A percentile compares a stretch with the other conserved stretches of the same genome.
Evolutionary conservation across 2,329 filamentous ascomycete genomes (phyloP).

Genomic region (Grosmannia penicillata): DNA sequence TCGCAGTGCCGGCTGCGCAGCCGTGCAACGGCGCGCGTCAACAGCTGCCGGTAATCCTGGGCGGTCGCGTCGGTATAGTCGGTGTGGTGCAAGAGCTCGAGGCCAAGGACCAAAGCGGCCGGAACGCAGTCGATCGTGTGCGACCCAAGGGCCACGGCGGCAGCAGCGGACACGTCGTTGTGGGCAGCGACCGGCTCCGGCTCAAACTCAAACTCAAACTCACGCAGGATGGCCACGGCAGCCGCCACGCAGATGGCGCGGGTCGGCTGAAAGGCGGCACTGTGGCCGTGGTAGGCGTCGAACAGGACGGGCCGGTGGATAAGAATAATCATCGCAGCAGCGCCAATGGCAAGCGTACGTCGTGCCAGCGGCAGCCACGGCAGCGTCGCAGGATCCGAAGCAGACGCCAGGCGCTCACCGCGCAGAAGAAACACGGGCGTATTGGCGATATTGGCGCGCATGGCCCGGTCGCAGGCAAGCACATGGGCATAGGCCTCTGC

Average conservation of each 20-base stretch:
- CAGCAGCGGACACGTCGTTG: constrained; percentile 10
- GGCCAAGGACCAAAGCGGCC: constrained; percentile 10
- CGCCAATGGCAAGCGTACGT: constrained; percentile 20
- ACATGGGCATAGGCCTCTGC: constrained; percentile 17
- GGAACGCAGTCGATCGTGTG: constrained; percentile 13
- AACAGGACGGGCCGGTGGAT: constrained; percentile 21
- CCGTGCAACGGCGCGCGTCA: constrained; percentile 5
- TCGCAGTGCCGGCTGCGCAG: constrained; percentile 8
- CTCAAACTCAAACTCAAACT: too few species aligned
- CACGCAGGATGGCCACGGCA: constrained; percentile 18
- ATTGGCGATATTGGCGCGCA: constrained; percentile 16
- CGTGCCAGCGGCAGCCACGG: constrained; percentile 19
- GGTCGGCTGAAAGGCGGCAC: constrained; percentile 14
- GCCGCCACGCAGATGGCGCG: constrained; percentile 19
- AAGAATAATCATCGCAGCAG: constrained; percentile 23
- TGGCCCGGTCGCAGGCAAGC: constrained; percentile 15
- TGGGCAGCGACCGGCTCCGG: constrained; percentile 8
- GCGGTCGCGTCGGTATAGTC: constrained; percentile 8
- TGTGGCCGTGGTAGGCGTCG: constrained; percentile 15
- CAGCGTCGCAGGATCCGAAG: not conserved
- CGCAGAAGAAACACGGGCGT: constrained; percentile 18
- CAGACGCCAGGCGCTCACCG: constrained; percentile 5
- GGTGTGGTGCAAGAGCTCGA: constrained; percentile 11
- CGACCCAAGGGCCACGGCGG: constrained; percentile 12
- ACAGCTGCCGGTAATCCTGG: constrained; percentile 8